Conservation (phyloP, 345 rosid species). For the Firmiana major region DNA sequence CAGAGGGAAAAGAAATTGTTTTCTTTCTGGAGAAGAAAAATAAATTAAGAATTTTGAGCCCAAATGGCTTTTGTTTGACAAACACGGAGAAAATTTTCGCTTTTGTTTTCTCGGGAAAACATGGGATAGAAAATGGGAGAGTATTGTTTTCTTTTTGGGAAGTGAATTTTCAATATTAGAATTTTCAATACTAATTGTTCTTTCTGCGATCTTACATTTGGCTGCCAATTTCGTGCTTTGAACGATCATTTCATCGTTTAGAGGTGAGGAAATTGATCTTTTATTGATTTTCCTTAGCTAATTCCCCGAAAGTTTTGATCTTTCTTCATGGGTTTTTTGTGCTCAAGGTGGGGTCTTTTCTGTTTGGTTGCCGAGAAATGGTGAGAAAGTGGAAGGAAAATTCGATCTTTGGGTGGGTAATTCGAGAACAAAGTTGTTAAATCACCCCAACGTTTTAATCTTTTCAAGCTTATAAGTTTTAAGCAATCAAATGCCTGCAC, state of each 20-base stretch:
- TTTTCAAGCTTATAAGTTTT: not conserved
- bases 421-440: not conserved
- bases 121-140: slow-evolving; percentile 42
- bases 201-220: slow-evolving; percentile 36
- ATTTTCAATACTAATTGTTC: too few species aligned
- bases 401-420: slow-evolving; percentile 13
- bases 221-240: slow-evolving; percentile 18
- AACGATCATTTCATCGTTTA: slow-evolving; percentile 12
- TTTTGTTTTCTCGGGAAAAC: slow-evolving; percentile 35
- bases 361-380: slow-evolving; percentile 19
- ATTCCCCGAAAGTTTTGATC: slow-evolving; percentile 8
- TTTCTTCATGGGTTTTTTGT: slow-evolving; percentile 9
- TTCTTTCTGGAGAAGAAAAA: slow-evolving; percentile 17
- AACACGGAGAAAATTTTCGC: not conserved
- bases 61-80: slow-evolving; percentile 35
- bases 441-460: not conserved
- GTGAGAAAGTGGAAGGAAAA: not conserved
- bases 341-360: slow-evolving; percentile 12
- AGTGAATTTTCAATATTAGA: slow-evolving; percentile 20
- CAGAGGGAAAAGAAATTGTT: not conserved
- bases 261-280: slow-evolving; percentile 30
- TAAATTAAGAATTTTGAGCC: slow-evolving; percentile 3
- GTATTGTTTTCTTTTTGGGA: slow-evolving; percentile 18
- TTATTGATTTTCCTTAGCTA: slow-evolving; percentile 11
- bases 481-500: not conserved